Percentiles rank a stretch among this genome's conserved stretches.
These are phyloP conservation scores for Sclerotinia sclerotiorum DNA, from an alignment of 2,329 filamentous ascomycete species.

Conservation along the genomic window DNA sequence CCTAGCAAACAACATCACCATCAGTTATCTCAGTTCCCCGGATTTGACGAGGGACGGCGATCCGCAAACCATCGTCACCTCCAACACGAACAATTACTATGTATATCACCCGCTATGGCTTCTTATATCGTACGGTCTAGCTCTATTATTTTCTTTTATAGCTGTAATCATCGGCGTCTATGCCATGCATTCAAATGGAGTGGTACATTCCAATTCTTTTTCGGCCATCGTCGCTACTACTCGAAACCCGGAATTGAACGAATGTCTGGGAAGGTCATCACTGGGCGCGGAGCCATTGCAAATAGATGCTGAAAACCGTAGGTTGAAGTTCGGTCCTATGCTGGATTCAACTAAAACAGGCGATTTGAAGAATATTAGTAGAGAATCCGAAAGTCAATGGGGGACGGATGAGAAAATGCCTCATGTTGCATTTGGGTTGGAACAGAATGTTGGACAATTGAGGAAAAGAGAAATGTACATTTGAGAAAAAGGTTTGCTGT, in stretches of 20 bases:
- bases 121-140: constrained; percentile 21
- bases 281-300: constrained; percentile 15
- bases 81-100: constrained; percentile 23
- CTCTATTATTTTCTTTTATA: constrained; percentile 14
- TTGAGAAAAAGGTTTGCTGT: background rate
- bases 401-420: background rate
- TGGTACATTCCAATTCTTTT: constrained; percentile 27
- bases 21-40: constrained; percentile 27
- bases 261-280: constrained; percentile 1
- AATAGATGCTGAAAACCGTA: background rate
- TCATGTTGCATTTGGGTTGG: constrained; percentile 13
- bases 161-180: constrained; percentile 18
- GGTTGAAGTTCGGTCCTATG: constrained; percentile 3
- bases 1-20: constrained; percentile 33
- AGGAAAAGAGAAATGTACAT: background rate
- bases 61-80: constrained; percentile 3
- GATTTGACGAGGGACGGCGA: constrained; percentile 10
- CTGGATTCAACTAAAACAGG: background rate
- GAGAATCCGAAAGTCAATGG: background rate
- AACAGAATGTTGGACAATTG: background rate
- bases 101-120: constrained; percentile 21
- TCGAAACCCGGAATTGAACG: constrained; percentile 25
- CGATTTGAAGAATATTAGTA: background rate
- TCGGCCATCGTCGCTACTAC: constrained; percentile 29
- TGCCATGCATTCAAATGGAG: constrained; percentile 26